Conservation (phyloP, 2,329 filamentous ascomycete species). For the Dactylellina sp. region DNA sequence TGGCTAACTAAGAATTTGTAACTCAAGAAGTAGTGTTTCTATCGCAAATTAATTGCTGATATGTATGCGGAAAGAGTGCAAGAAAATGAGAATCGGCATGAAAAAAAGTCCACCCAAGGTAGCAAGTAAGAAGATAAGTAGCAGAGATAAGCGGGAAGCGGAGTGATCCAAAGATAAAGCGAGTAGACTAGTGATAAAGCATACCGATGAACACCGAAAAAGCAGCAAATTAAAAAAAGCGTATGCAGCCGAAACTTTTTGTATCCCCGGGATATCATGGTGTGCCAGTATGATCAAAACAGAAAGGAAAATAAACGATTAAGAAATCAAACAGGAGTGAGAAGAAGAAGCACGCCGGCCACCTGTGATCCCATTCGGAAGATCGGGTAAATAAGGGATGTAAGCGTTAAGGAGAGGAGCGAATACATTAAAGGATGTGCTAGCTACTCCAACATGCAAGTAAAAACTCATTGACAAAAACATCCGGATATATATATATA, state of each 20-base stretch:
- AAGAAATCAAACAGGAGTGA: constrained; percentile 1
- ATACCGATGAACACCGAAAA: constrained; percentile 26
- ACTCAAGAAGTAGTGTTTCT: background rate
- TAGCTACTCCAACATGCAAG: constrained; percentile 29
- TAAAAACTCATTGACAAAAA: constrained; percentile 2
- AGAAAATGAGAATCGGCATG: background rate
- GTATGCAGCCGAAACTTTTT: constrained; percentile 46
- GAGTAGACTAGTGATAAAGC: background rate
- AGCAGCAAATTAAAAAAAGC: constrained; percentile 11
- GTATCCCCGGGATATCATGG: constrained; percentile 45
- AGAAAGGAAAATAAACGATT: background rate
- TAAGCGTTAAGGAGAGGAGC: constrained; percentile 1
- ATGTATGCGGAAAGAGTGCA: background rate
- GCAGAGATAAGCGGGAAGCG: background rate
- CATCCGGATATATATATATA: constrained; percentile 2
- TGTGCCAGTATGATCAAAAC: constrained; percentile 10
- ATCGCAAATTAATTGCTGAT: background rate
- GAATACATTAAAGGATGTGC: constrained; percentile 1
- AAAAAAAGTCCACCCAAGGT: background rate
- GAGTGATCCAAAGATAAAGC: background rate
- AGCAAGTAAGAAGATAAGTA: background rate
- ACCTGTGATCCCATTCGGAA: constrained; percentile 24
- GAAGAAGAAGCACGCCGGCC: constrained; percentile 23
- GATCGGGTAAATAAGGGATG: constrained; percentile 9
- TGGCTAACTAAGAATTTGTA: background rate